phyloP scores from a whole-genome alignment of 2,329 filamentous ascomycete genomes.

The Aplosporella prunicola region DNA sequence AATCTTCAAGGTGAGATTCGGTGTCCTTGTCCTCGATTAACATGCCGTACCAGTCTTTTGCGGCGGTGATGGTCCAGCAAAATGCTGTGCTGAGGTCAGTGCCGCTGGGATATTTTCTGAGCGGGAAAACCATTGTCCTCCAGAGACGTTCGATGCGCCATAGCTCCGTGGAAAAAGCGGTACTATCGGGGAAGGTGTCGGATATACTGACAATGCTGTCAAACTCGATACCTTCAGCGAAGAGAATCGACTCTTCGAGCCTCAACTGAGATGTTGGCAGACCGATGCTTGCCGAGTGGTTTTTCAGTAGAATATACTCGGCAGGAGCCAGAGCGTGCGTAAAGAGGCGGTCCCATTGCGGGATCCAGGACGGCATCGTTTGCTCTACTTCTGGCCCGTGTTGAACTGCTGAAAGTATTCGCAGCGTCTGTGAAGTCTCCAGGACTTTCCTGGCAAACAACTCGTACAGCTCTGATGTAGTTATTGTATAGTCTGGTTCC shows the following conservation, averaged over 20 bases:
- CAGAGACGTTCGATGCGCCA: background rate
- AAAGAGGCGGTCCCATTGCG: conserved; percentile 11
- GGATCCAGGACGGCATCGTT: conserved; percentile 12
- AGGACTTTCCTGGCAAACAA: conserved; percentile 7
- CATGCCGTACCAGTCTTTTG: conserved; percentile 14
- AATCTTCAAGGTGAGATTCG: conserved; percentile 11
- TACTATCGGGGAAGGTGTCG: background rate
- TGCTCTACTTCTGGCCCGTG: conserved; percentile 4
- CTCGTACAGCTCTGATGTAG: conserved; percentile 4
- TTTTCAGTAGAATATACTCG: background rate
- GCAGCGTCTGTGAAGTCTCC: background rate
- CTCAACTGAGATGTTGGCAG: background rate
- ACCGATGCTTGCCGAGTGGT: background rate
- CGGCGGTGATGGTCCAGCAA: conserved; percentile 13
- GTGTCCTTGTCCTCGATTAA: conserved; percentile 3
- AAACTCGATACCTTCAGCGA: background rate
- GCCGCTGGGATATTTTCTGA: background rate
- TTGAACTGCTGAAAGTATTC: conserved; percentile 13
- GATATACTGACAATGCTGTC: background rate
- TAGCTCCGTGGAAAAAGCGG: background rate
- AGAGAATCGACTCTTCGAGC: background rate
- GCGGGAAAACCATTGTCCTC: background rate
- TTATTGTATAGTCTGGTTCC: conserved; percentile 12
- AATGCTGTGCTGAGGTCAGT: conserved; percentile 1
- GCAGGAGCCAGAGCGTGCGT: conserved; percentile 9